Base-by-base conservation (phyloP, 352 stramenopile species). In the Globisporangium ultimum region DNA sequence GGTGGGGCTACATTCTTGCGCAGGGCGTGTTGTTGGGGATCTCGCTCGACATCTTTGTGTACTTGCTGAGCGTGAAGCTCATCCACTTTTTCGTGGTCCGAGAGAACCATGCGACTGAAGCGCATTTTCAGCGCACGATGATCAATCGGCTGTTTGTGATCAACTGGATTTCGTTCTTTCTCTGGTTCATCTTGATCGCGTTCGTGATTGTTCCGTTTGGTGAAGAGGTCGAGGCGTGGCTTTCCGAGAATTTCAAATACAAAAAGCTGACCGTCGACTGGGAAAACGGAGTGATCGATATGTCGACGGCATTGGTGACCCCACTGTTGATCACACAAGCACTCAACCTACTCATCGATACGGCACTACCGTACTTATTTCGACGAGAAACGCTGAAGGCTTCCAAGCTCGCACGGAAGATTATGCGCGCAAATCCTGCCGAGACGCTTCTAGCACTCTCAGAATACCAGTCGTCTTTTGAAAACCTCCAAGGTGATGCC, bases 161-260 rank as follows among this genome's bases (percentile, higher is more conserved):
- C 66, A 94, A 93, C 61, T 96, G 87, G 87, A 91, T 95, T 49
- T 93, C 85, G 17, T 95, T 95, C 58, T 96, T 96, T 57, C 64
- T 93, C 41, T 96, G 85, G 87, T 96, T 94, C 53, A 92, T 96
- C 54, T 61, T 94, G 43, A 93, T 96, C 38, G 83, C 87, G 10
- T 95, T 95, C 57, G 77, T 93, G 50, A 93, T 93, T 55, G 84
- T 94, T 1, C 87, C 87, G 14, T 96, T 94, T 40, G 87, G 87
- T 0, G 70, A 87, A 41, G 57, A 84, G 34, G 81, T 96, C 21
- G 84, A 96, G 56, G 80, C 78, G 12, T 95, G 84, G 84, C 70
- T 95, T 15, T 74, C 80, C 2, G 67, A 78, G 38, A 90, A 91
- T 57, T 77, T 95, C 49, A 80, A 86, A 48, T 89, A 89, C 70